Percentiles rank a stretch among this genome's conserved stretches.
phyloP scores from a whole-genome alignment of 2,329 filamentous ascomycete genomes.

The Beauveria medogensis region DNA sequence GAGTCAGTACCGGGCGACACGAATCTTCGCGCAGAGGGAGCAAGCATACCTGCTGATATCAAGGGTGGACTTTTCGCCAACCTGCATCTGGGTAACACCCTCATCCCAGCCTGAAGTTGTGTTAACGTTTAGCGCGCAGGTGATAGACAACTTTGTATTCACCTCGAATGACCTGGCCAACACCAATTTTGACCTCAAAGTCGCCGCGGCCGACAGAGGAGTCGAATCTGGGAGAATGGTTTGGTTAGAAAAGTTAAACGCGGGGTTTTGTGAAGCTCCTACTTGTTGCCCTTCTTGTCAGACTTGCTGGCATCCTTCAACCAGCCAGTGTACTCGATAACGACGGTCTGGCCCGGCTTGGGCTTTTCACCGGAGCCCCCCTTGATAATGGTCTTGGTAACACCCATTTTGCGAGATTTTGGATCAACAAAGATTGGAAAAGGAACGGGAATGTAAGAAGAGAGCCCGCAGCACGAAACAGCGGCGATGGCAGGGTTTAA shows the following conservation, averaged over 20 bases:
- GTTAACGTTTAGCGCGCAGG: constrained; percentile 10
- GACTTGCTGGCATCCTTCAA: constrained; percentile 59
- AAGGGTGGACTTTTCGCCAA: constrained; percentile 83
- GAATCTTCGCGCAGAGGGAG: neutral
- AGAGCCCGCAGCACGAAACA: neutral
- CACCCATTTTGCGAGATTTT: constrained; percentile 51
- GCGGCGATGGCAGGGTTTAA: constrained; percentile 13
- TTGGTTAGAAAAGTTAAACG: constrained; percentile 4
- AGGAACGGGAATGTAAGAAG: neutral
- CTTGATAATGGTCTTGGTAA: constrained; percentile 57
- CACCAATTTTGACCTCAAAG: constrained; percentile 71
- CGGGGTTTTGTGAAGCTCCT: constrained; percentile 26
- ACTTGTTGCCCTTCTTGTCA: constrained; percentile 65
- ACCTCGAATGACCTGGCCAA: constrained; percentile 83
- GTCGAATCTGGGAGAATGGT: constrained; percentile 64
- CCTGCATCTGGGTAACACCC: constrained; percentile 75
- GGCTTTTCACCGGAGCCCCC: constrained; percentile 59
- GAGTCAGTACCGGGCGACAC: constrained; percentile 15
- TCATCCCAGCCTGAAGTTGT: constrained; percentile 64
- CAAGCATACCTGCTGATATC: constrained; percentile 64
- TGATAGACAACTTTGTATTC: constrained; percentile 20
- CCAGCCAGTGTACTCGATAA: constrained; percentile 87
- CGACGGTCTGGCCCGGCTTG: constrained; percentile 60
- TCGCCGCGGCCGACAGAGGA: constrained; percentile 70
- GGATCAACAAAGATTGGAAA: neutral